Evolutionary conservation across 441 rosid genomes (phyloP).

Genomic region (Kokia cookei): DNA sequence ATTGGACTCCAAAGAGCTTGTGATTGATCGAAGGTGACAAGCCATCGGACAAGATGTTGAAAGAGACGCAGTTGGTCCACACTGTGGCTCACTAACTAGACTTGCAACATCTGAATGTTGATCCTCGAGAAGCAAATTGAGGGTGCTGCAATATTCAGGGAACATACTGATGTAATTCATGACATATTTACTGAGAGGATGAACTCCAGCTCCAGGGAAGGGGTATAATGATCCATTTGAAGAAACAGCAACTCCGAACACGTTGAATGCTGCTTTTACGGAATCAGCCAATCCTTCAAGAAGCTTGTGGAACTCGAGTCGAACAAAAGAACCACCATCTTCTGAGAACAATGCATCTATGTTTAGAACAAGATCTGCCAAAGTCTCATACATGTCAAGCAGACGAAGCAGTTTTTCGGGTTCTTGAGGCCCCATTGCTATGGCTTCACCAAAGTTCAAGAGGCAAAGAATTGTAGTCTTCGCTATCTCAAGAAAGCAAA

Average conservation of each 20-base stretch:
- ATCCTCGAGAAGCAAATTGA: constrained; percentile 48
- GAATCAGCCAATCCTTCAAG: constrained; percentile 34
- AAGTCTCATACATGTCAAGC: constrained; percentile 66
- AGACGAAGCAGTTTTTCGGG: constrained; percentile 62
- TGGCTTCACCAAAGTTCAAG: constrained; percentile 66
- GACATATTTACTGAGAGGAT: constrained; percentile 62
- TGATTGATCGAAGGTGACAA: constrained; percentile 43
- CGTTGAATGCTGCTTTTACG: constrained; percentile 37
- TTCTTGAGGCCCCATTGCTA: constrained; percentile 42
- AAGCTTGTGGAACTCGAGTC: constrained; percentile 49
- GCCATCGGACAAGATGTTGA: constrained; percentile 44
- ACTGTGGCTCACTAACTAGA: constrained; percentile 18
- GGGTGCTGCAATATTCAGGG: constrained; percentile 38
- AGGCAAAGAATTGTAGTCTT: constrained; percentile 47
- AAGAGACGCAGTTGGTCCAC: constrained; percentile 26
- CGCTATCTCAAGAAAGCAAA: constrained; percentile 63
- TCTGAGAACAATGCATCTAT: constrained; percentile 46
- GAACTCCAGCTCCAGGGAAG: constrained; percentile 56
- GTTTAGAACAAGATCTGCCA: constrained; percentile 43
- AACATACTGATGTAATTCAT: constrained; percentile 71
- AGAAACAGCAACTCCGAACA: constrained; percentile 47
- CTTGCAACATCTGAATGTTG: constrained; percentile 25
- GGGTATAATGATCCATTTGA: constrained; percentile 36
- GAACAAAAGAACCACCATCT: constrained; percentile 42
- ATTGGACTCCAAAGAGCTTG: constrained; percentile 44